Evolutionary conservation across 129 eudicot genomes (phyloP), one percentile per base, ranked within the genome.

Genomic region (Tagetes erecta): DNA sequence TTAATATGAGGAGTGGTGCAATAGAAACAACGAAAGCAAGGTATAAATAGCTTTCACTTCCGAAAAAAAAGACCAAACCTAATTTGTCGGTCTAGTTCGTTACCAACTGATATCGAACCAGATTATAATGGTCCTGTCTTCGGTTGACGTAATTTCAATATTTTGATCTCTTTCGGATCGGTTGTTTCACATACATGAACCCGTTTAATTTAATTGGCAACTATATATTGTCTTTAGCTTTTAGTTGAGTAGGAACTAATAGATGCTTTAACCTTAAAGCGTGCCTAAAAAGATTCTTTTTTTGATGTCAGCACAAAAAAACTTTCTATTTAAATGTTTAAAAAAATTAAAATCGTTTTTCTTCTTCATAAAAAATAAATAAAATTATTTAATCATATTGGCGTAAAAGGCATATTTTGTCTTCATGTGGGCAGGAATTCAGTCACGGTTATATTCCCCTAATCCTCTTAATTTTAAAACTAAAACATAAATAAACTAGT

Each of bases 221-320:
- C 51, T 40, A 34, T 69, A 30, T 40, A 34, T 20, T 75, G 41
- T 68, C 56, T 59, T 40, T 80, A 4, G 68, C 76, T 38, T 63
- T 59, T 52, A 45, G 31, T 58, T 68, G 69, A 45, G 81, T 77
- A 58, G 70, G 33, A 67, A 30, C 34, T 55, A 41, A 27, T 5
- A 58, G 45, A 77, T 68, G 75, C 76, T 60, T 13, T 76, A 20
- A 9, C 41, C 39, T 49, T 69, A 76, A 76, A 68, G 80, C 81
- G 36, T 78, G 76, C 76, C 71, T 62, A 4, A 69, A 68, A 47
- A 59, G 76, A 78, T 59, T 69, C 81, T 8, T 70, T 49, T 27
- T 38, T 27, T 12, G 8, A 75, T 33, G 65, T 50, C 79, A 52
- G 37, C 41, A 64, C 8, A 31, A 38, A 41, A 53, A 72, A 72